Conservation (phyloP, 306 rosid species). For the Trifolium pratense region DNA sequence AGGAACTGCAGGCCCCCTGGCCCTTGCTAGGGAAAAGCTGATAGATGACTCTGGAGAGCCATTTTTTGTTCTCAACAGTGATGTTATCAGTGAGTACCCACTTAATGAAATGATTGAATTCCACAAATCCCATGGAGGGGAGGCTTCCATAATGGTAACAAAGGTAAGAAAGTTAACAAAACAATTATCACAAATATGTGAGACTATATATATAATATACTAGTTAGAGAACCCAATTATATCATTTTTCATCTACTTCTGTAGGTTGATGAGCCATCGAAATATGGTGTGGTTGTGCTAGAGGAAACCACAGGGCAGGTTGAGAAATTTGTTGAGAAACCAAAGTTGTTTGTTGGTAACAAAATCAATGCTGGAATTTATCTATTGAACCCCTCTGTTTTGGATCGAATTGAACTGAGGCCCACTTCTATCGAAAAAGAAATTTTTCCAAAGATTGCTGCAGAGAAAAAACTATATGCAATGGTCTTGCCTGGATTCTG, state of each 20-base stretch:
- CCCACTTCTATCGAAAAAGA: slow-evolving; percentile 99
- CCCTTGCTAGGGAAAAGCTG: slow-evolving; percentile 98
- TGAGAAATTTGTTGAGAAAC: slow-evolving; percentile 95
- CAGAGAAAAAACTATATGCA: slow-evolving; percentile 81
- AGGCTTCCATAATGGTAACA: slow-evolving; percentile 99
- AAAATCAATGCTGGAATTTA: slow-evolving; percentile 99
- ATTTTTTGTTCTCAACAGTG: slow-evolving; percentile 97
- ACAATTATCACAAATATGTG: not conserved
- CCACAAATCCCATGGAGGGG: slow-evolving; percentile 95
- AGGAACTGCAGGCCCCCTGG: slow-evolving; percentile 98
- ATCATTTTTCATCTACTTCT: slow-evolving; percentile 45
- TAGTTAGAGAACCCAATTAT: slow-evolving; percentile 20
- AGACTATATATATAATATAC: slow-evolving; percentile 4
- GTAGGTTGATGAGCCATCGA: slow-evolving; percentile 98
- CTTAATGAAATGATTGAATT: slow-evolving; percentile 87
- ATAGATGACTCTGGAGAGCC: slow-evolving; percentile 84
- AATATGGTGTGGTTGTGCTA: slow-evolving; percentile 94
- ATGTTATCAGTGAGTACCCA: slow-evolving; percentile 97
- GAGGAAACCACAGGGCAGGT: slow-evolving; percentile 90
- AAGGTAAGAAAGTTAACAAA: slow-evolving; percentile 60
- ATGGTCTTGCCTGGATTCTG: slow-evolving; percentile 99
- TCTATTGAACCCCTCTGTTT: slow-evolving; percentile 83
- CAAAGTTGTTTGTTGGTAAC: slow-evolving; percentile 95
- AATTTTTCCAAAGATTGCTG: slow-evolving; percentile 89
- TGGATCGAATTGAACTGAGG: slow-evolving; percentile 84